These are phyloP conservation scores for Saitozyma sp. DNA, from an alignment of 768 basidiomycete genomes.

Conservation along the genomic window DNA sequence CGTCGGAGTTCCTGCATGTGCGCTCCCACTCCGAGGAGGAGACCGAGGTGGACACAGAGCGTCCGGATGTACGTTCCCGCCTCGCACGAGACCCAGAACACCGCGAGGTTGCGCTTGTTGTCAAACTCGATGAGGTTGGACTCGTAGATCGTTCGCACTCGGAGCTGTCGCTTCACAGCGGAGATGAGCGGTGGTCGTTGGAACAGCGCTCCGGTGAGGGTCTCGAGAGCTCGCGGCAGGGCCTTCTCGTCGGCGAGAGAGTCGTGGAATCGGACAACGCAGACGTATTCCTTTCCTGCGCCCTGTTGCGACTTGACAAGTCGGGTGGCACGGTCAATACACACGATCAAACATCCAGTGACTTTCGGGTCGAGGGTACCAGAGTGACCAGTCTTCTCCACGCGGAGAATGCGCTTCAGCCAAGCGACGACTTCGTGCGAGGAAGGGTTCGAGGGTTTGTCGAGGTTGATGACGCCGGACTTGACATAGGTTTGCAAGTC, in stretches of 20 bases:
- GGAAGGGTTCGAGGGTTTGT: slow-evolving; percentile 98
- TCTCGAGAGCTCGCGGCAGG: slow-evolving; percentile 90
- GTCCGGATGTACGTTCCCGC: slow-evolving; percentile 84
- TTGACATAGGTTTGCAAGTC: slow-evolving; percentile 90
- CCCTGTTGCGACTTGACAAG: slow-evolving; percentile 98
- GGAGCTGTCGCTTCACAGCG: slow-evolving; percentile 95
- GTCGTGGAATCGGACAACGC: slow-evolving; percentile 89
- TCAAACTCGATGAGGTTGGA: slow-evolving; percentile 95
- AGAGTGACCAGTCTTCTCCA: slow-evolving; percentile 98
- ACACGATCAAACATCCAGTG: slow-evolving; percentile 97
- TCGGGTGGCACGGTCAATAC: slow-evolving; percentile 96
- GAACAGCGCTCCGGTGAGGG: slow-evolving; percentile 95
- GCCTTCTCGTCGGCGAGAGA: slow-evolving; percentile 75
- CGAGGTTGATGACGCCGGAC: slow-evolving; percentile 97
- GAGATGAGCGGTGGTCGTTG: slow-evolving; percentile 98
- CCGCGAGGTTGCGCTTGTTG: slow-evolving; percentile 90
- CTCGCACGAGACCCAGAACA: slow-evolving; percentile 99
- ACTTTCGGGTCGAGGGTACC: slow-evolving; percentile 99
- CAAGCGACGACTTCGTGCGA: slow-evolving; percentile 99
- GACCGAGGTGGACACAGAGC: slow-evolving; percentile 92
- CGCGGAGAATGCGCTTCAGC: slow-evolving; percentile 92
- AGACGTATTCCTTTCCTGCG: slow-evolving; percentile 99
- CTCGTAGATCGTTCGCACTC: slow-evolving; percentile 95
- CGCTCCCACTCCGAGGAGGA: slow-evolving; percentile 93
- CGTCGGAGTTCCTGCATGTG: slow-evolving; percentile 99